A percentile compares a stretch with the other conserved stretches of the same genome.
Conservation (phyloP, 768 basidiomycete genomes). For the Leccinellum rugosiceps region DNA sequence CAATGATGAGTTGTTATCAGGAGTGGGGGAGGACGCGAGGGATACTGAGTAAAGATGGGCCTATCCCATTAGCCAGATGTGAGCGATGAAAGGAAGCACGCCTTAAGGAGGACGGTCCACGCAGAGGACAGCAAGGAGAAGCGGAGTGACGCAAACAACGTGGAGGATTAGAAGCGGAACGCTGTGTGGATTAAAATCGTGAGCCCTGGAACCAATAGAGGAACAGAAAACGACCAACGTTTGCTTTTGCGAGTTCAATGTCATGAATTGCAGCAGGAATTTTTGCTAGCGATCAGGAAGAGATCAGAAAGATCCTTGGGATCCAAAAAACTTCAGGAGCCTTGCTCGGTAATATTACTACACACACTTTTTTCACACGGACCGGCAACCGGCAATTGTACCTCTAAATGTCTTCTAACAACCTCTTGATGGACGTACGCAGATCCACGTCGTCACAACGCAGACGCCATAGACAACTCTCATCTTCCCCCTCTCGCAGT, state of each 20-base stretch:
- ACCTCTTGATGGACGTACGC: slow-evolving; percentile 41
- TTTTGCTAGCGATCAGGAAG: not conserved
- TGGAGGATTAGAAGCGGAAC: slow-evolving; percentile 34
- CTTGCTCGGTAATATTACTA: too few relatives aligned
- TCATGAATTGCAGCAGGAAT: slow-evolving; percentile 44
- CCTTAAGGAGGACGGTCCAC: slow-evolving; percentile 79
- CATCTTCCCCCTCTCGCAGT: slow-evolving; percentile 62
- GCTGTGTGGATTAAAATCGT: slow-evolving; percentile 14
- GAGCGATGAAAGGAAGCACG: slow-evolving; percentile 15
- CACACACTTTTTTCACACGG: too few relatives aligned
- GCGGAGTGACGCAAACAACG: slow-evolving; percentile 57
- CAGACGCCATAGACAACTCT: slow-evolving; percentile 69
- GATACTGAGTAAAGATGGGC: slow-evolving; percentile 18
- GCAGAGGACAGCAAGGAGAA: slow-evolving; percentile 57
- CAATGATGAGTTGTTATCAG: slow-evolving; percentile 5
- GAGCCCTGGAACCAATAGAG: not conserved
- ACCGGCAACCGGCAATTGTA: too few relatives aligned
- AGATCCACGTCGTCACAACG: slow-evolving; percentile 49
- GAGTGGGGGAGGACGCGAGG: not conserved
- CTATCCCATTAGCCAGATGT: slow-evolving; percentile 43
- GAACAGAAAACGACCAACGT: slow-evolving; percentile 16
- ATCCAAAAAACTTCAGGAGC: too few relatives aligned
- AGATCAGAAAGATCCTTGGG: too few relatives aligned
- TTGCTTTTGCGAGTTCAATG: slow-evolving; percentile 39
- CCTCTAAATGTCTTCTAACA: slow-evolving; percentile 31